Percentiles rank a stretch among this genome's conserved stretches.
These are phyloP conservation scores for Schoenoplectus triqueter DNA, from an alignment of 202 grass and related monocot genomes.

Conservation along the genomic window DNA sequence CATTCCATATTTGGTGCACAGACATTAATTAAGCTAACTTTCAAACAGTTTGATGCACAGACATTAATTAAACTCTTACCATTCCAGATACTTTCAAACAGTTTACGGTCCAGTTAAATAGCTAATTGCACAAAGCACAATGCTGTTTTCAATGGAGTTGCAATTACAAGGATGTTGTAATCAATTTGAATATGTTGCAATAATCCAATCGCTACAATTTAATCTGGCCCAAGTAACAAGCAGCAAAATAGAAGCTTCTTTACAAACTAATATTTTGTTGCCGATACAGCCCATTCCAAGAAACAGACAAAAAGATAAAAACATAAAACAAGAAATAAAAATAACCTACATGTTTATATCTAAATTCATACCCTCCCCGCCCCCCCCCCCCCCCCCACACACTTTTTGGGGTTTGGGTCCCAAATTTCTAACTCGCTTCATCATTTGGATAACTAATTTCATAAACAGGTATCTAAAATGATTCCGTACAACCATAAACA, in stretches of 20 bases:
- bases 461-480: neutral
- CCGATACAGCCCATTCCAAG: neutral
- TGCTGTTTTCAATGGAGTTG: too few relatives aligned
- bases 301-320: constrained; percentile 26
- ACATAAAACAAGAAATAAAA: neutral
- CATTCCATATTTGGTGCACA: neutral
- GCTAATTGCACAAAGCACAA: too few relatives aligned
- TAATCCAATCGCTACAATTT: too few relatives aligned
- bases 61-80: too few relatives aligned
- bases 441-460: neutral
- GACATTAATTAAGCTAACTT: neutral
- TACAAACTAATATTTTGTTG: constrained; percentile 12
- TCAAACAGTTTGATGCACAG: neutral
- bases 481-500: neutral
- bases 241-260: neutral
- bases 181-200: too few relatives aligned
- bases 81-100: too few relatives aligned
- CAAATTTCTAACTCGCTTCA: constrained; percentile 1
- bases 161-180: too few relatives aligned
- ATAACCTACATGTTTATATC: neutral
- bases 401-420: too few relatives aligned
- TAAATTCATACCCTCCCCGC: neutral
- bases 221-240: neutral
- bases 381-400: too few relatives aligned
- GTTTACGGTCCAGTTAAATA: too few relatives aligned